Evolutionary conservation across 1,284 basidiomycete species (phyloP), one percentile per base, ranked within the genome.

Genomic region (Meira nashicola): DNA sequence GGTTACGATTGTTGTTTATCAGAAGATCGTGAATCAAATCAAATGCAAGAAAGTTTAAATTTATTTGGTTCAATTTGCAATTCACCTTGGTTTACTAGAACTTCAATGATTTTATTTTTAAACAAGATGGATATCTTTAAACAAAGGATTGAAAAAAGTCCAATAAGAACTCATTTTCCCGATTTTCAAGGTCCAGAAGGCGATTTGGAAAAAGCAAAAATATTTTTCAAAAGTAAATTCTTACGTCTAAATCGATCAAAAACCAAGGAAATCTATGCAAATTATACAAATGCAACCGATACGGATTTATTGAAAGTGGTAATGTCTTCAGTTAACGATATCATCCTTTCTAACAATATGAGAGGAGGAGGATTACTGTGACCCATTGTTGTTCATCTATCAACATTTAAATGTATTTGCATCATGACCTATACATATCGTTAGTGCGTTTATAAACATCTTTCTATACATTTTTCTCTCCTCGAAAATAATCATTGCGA

Each of bases 61-160:
- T 90, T 95, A 50, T 95, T 91, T 86, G 91, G 93, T 74, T 92
- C 90, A 46, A 94, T 96, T 81, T 93, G 90, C 82, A 96, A 97
- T 79, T 92, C 89, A 43, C 84, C 90, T 70, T 91, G 92, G 91
- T 95, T 96, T 80, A 86, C 87, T 77, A 84, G 87, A 66, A 92
- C 92, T 0, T 91, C 90, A 3, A 91, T 94, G 68, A 93, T 95
- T 68, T 82, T 95, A 46, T 94, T 75, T 52, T 67, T 74, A 49
- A 73, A 72, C 66, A 77, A 79, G 64, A 73, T 78, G 68, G 92
- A 96, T 78, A 83, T 96, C 17, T 92, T 94, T 76, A 84, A 86
- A 77, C 83, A 84, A 70, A 94, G 94, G 79, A 86, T 96, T 54
- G 79, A 81, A 54, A 82, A 86, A 55, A 93, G 90, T 21, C 85